These are phyloP conservation scores for Vanderwaltozyma tropicalis DNA, from an alignment of 805 yeast species.

Conservation along the genomic window DNA sequence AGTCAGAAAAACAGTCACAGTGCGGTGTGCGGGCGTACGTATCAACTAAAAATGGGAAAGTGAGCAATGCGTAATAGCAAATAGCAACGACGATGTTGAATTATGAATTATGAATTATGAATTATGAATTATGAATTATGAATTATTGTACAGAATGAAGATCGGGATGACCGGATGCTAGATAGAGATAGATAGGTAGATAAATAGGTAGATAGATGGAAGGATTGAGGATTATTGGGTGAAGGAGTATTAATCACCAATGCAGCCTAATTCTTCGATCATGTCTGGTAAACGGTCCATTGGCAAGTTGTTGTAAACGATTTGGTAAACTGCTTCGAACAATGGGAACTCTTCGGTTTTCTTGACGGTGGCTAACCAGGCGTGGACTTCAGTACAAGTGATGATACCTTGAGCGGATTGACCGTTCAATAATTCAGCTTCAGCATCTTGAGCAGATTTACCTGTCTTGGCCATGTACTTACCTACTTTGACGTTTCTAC, in stretches of 20 bases:
- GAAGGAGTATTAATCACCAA: constrained; percentile 2
- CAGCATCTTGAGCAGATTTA: constrained; percentile 69
- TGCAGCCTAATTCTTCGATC: constrained; percentile 37
- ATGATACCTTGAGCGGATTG: constrained; percentile 93
- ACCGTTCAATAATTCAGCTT: constrained; percentile 78
- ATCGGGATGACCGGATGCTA: too few relatives aligned
- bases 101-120: too few relatives aligned
- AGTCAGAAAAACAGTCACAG: too few relatives aligned
- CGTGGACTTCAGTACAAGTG: constrained; percentile 85
- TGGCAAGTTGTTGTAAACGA: constrained; percentile 61
- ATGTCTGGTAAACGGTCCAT: constrained; percentile 66
- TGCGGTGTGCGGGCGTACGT: too few relatives aligned
- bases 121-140: too few relatives aligned
- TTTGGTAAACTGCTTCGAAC: constrained; percentile 58
- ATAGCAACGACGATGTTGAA: too few relatives aligned
- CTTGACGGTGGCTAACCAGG: constrained; percentile 43
- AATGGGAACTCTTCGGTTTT: constrained; percentile 61
- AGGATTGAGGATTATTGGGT: too few relatives aligned
- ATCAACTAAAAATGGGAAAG: too few relatives aligned
- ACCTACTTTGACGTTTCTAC: constrained; percentile 89
- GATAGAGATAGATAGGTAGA: too few relatives aligned
- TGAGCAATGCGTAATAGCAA: too few relatives aligned
- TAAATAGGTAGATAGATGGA: too few relatives aligned
- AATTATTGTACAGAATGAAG: too few relatives aligned
- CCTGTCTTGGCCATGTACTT: constrained; percentile 72